Conservation (phyloP, 352 stramenopile species). For the Pilasporangium apinafurcum region DNA sequence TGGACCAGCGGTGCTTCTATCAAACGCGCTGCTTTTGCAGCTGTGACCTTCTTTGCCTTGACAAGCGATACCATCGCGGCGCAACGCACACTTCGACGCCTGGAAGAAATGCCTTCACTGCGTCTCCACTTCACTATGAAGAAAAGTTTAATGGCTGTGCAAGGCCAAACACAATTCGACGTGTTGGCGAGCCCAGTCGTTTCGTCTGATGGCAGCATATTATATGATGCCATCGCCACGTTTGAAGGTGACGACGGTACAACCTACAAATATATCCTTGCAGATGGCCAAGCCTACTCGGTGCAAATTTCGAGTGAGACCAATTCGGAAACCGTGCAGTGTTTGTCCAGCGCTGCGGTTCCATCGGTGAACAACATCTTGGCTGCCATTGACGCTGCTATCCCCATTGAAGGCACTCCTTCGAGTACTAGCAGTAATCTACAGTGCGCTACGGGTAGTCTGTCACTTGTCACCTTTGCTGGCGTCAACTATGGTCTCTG, state of each 20-base stretch:
- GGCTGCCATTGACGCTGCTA: constrained; percentile 2
- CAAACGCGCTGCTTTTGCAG: too few species aligned
- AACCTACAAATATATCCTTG: constrained; percentile 30
- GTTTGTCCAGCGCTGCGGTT: constrained; percentile 13
- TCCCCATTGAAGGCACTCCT: constrained; percentile 8
- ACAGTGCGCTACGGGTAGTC: background rate
- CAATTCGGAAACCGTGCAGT: constrained; percentile 13
- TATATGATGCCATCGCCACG: constrained; percentile 6
- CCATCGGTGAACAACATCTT: constrained; percentile 25
- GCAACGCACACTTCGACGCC: too few species aligned
- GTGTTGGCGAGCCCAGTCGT: constrained; percentile 32
- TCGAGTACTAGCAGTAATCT: constrained; percentile 11
- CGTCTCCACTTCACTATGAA: constrained; percentile 42
- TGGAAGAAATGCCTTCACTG: constrained; percentile 24
- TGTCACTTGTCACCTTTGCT: constrained; percentile 15
- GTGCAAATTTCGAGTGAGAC: too few species aligned
- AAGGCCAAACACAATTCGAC: constrained; percentile 33
- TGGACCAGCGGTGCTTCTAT: too few species aligned
- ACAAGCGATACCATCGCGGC: too few species aligned
- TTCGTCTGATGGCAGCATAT: too few species aligned
- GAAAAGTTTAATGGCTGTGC: constrained; percentile 39
- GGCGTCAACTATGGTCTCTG: constrained; percentile 38
- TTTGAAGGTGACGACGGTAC: constrained; percentile 34
- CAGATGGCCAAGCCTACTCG: constrained; percentile 26
- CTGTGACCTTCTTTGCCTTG: too few species aligned